Evolutionary conservation across 1,139 yeast genomes (phyloP).

Genomic region (Protomyces gravidus): DNA sequence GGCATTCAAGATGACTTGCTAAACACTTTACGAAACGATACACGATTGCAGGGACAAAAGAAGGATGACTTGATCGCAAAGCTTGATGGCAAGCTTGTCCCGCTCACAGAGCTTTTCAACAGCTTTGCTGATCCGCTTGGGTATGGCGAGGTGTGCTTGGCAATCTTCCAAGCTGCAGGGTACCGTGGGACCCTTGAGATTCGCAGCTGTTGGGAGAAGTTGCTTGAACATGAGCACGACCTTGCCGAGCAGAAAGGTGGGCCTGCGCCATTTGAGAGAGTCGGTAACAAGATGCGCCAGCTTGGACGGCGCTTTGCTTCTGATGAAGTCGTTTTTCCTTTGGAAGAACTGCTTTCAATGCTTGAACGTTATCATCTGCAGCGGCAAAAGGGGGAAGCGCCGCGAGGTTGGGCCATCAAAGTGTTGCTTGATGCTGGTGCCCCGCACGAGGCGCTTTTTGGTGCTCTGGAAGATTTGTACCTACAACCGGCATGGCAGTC

Average conservation of each 20-base stretch:
- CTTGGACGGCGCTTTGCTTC: conserved; percentile 51
- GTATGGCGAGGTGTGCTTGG: conserved; percentile 73
- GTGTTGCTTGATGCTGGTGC: conserved; percentile 75
- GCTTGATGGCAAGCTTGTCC: conserved; percentile 61
- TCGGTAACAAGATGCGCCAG: conserved; percentile 45
- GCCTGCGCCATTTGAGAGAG: conserved; percentile 39
- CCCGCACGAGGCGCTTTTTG: conserved; percentile 63
- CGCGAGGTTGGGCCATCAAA: conserved; percentile 57
- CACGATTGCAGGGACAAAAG: conserved; percentile 48
- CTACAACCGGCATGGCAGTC: conserved; percentile 38
- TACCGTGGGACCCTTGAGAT: conserved; percentile 40
- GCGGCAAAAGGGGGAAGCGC: conserved; percentile 45
- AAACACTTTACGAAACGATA: conserved; percentile 56
- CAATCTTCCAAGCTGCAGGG: conserved; percentile 77
- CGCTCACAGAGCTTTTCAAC: conserved; percentile 76
- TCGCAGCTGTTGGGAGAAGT: conserved; percentile 42
- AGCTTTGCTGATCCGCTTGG: conserved; percentile 83
- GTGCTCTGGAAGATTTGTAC: conserved; percentile 60
- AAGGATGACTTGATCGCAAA: conserved; percentile 50
- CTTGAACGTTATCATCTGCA: conserved; percentile 44
- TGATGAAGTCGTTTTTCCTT: conserved; percentile 75
- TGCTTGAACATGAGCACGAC: conserved; percentile 38
- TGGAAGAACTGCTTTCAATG: conserved; percentile 63
- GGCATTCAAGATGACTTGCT: conserved; percentile 80
- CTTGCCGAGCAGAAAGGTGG: conserved; percentile 41